Percentiles rank a stretch among this genome's conserved stretches.
phyloP scores from a whole-genome alignment of 495 filamentous ascomycete species.

The Jackrogersella multiformis region DNA sequence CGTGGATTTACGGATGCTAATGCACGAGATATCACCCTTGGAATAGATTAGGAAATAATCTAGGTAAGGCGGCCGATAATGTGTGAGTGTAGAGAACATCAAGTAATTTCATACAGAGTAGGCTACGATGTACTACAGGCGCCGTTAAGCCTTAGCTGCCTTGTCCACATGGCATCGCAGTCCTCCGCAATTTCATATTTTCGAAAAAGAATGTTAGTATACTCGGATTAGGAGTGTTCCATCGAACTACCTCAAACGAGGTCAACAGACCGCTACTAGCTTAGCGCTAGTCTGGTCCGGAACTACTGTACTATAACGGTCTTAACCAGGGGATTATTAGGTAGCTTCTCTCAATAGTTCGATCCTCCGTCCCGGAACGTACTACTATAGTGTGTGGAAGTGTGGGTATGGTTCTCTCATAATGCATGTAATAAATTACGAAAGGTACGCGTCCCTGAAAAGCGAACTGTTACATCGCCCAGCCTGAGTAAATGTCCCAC shows the following conservation, averaged over 20 bases:
- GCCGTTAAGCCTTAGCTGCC: constrained; percentile 5
- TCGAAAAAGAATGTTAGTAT: constrained; percentile 12
- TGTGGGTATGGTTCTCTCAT: constrained; percentile 19
- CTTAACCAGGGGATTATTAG: constrained; percentile 5
- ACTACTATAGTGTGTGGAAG: too few species aligned
- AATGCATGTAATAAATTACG: constrained; percentile 11
- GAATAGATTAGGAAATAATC: constrained; percentile 9
- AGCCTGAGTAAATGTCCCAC: neutral
- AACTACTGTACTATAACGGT: constrained; percentile 14
- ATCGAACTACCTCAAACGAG: constrained; percentile 1
- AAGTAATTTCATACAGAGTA: constrained; percentile 2
- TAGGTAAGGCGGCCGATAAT: neutral
- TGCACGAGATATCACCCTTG: constrained; percentile 14
- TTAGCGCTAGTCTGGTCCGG: constrained; percentile 14
- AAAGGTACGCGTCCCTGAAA: constrained; percentile 17
- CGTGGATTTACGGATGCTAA: constrained; percentile 27
- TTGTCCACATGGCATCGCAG: constrained; percentile 1
- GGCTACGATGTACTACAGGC: constrained; percentile 9
- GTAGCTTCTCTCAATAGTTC: constrained; percentile 13
- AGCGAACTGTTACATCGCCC: constrained; percentile 8
- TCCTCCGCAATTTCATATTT: constrained; percentile 27
- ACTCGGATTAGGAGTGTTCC: constrained; percentile 1
- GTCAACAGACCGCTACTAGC: constrained; percentile 11
- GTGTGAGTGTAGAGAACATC: constrained; percentile 14
- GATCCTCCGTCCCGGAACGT: constrained; percentile 22